Evolutionary conservation across 2,329 filamentous ascomycete genomes (phyloP).

Genomic region (Zarea fungicola): DNA sequence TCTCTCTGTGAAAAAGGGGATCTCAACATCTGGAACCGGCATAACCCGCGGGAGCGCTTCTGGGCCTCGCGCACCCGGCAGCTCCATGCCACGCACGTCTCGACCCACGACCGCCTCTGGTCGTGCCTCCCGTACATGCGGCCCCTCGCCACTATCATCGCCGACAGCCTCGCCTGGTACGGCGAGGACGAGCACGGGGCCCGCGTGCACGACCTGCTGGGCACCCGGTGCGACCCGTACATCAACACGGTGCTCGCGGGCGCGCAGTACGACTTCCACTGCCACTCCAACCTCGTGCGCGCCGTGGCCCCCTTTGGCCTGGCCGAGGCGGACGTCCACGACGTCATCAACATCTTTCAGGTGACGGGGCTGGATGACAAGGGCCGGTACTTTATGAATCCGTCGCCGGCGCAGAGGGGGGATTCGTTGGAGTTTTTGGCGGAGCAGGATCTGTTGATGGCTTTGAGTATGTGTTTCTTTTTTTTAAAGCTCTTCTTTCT

Average conservation of each 20-base stretch:
- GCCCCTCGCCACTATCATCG: conserved; percentile 18
- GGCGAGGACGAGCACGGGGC: conserved; percentile 59
- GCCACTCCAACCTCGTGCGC: conserved; percentile 74
- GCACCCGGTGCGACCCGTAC: conserved; percentile 81
- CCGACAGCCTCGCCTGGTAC: conserved; percentile 33
- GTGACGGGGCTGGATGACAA: conserved; percentile 70
- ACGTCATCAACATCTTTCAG: conserved; percentile 83
- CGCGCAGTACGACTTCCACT: conserved; percentile 74
- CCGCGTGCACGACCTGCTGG: conserved; percentile 71
- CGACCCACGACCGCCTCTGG: conserved; percentile 69
- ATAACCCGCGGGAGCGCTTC: conserved; percentile 74
- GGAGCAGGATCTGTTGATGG: conserved; percentile 67
- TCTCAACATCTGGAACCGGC: conserved; percentile 73
- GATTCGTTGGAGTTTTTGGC: conserved; percentile 73
- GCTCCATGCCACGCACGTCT: conserved; percentile 70
- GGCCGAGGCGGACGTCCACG: conserved; percentile 70
- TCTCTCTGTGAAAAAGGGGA: too few relatives aligned
- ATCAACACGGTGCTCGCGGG: conserved; percentile 69
- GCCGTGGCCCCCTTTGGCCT: conserved; percentile 65
- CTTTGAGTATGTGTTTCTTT: conserved; percentile 38
- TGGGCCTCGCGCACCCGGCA: conserved; percentile 78
- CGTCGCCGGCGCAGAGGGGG: conserved; percentile 48
- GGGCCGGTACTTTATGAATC: conserved; percentile 72
- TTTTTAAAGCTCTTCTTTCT: neutral
- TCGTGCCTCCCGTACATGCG: conserved; percentile 67